Base-by-base conservation (phyloP, 108 stramenopile genomes). In the Epipyxis sp. region DNA sequence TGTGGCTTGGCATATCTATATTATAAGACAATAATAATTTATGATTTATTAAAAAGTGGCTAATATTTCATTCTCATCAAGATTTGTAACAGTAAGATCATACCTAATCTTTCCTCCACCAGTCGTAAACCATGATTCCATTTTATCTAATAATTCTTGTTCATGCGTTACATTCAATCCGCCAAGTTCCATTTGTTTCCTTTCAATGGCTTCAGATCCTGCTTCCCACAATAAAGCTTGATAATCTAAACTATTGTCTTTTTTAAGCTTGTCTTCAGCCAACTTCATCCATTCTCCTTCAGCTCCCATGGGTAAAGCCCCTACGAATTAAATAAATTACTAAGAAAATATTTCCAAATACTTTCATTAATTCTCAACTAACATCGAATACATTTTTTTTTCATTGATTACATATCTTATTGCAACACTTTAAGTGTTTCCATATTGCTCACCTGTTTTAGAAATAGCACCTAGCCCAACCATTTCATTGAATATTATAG, bases 391-490 rank as follows among this genome's bases (percentile, higher is more conserved):
- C n/a, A n/a, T n/a, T n/a, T n/a, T n/a, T n/a, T n/a, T n/a, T n/a
- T n/a, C n/a, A n/a, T n/a, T n/a, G n/a, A n/a, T n/a, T n/a, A n/a
- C n/a, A n/a, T n/a, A n/a, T n/a, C n/a, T n/a, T n/a, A n/a, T n/a
- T n/a, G n/a, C n/a, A n/a, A n/a, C n/a, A n/a, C n/a, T n/a, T n/a
- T n/a, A n/a, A n/a, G n/a, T n/a, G n/a, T n/a, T n/a, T n/a, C n/a
- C n/a, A n/a, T n/a, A n/a, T n/a, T n/a, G n/a, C n/a, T n/a, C n/a
- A 37, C 71, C 71, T 43, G 71, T 42, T 74, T 74, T 74, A 42
- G 71, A 74, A 20, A 74, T 74, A 10, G 71, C 71, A 74, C 71
- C 71, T 42, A 74, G 27, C 10, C 71, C 71, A 37, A 74, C 43
- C 27, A 43, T 42, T 37, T 74, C 71, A 32, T 27, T 42, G 44